These are phyloP conservation scores for Metarhizium sp. DNA, from an alignment of 2,329 filamentous ascomycete genomes.

Conservation along the genomic window DNA sequence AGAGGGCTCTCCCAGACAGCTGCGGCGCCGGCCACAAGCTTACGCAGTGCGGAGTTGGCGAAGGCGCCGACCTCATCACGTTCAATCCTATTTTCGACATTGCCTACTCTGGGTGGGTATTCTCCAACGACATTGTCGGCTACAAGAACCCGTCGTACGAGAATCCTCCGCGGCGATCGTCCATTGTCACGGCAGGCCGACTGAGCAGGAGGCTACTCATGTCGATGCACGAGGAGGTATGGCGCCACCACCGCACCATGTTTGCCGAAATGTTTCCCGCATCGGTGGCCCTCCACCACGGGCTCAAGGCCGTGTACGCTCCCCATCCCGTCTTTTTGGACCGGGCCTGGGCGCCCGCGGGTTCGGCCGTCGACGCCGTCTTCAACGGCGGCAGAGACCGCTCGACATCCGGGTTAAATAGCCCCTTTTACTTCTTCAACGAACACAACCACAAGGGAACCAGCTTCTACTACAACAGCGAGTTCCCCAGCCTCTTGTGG, in stretches of 20 bases:
- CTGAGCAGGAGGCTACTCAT: conserved; percentile 56
- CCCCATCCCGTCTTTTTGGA: conserved; percentile 78
- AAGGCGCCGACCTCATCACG: conserved; percentile 67
- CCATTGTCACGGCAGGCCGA: conserved; percentile 63
- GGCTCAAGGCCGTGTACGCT: conserved; percentile 68
- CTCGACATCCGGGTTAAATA: conserved; percentile 53
- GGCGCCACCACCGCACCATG: conserved; percentile 58
- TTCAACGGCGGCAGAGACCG: conserved; percentile 71
- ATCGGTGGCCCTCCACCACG: conserved; percentile 62
- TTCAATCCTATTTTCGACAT: conserved; percentile 71
- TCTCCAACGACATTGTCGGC: conserved; percentile 60
- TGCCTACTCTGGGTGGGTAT: conserved; percentile 62
- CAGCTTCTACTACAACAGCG: conserved; percentile 77
- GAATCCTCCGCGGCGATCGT: conserved; percentile 51
- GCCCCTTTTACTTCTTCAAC: conserved; percentile 57
- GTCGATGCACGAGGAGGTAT: conserved; percentile 69
- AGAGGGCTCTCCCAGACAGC: conserved; percentile 43
- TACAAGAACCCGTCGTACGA: conserved; percentile 43
- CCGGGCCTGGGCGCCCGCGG: conserved; percentile 59
- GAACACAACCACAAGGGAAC: conserved; percentile 78
- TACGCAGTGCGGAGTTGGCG: conserved; percentile 54
- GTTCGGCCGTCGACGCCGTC: conserved; percentile 55
- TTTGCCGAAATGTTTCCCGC: conserved; percentile 75
- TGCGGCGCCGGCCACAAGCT: conserved; percentile 44
- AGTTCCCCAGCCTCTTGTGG: conserved; percentile 71